Conservation (phyloP, 495 filamentous ascomycete species). For the Hypoxylon intermedium region DNA sequence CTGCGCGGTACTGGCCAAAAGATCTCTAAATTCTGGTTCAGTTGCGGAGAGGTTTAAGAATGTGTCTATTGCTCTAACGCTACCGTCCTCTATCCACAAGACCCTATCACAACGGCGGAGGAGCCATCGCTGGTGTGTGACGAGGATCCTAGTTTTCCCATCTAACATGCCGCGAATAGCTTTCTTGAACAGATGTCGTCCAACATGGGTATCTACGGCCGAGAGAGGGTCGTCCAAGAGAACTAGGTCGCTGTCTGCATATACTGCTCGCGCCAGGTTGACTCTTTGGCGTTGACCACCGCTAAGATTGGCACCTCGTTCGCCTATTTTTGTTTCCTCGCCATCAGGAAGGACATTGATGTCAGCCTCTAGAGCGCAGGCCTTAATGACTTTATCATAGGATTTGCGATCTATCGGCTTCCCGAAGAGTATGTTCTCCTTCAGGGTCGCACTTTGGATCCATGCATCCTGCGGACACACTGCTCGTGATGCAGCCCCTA, state of each 20-base stretch:
- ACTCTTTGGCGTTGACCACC: conserved; percentile 76
- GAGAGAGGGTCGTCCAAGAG: conserved; percentile 75
- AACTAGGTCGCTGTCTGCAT: conserved; percentile 68
- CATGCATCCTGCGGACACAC: conserved; percentile 61
- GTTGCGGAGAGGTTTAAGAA: conserved; percentile 58
- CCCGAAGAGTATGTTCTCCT: conserved; percentile 66
- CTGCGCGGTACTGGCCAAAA: conserved; percentile 54
- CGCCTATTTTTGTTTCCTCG: conserved; percentile 73
- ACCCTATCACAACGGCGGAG: conserved; percentile 65
- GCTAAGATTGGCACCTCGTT: conserved; percentile 72
- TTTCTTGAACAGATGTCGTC: conserved; percentile 55
- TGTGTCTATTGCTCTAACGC: conserved; percentile 44
- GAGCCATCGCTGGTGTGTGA: conserved; percentile 62
- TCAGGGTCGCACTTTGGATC: conserved; percentile 62
- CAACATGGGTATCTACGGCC: conserved; percentile 64
- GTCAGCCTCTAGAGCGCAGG: conserved; percentile 70
- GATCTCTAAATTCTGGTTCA: conserved; percentile 44
- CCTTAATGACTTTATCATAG: conserved; percentile 64
- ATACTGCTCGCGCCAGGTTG: conserved; percentile 73
- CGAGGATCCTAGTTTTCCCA: conserved; percentile 59
- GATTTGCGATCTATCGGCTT: conserved; percentile 53
- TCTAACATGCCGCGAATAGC: conserved; percentile 57
- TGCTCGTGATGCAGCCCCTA: conserved; percentile 51
- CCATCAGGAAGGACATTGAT: conserved; percentile 68
- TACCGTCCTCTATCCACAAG: conserved; percentile 66